Base-by-base conservation (phyloP, 768 basidiomycete species). In the Bullera alba region DNA sequence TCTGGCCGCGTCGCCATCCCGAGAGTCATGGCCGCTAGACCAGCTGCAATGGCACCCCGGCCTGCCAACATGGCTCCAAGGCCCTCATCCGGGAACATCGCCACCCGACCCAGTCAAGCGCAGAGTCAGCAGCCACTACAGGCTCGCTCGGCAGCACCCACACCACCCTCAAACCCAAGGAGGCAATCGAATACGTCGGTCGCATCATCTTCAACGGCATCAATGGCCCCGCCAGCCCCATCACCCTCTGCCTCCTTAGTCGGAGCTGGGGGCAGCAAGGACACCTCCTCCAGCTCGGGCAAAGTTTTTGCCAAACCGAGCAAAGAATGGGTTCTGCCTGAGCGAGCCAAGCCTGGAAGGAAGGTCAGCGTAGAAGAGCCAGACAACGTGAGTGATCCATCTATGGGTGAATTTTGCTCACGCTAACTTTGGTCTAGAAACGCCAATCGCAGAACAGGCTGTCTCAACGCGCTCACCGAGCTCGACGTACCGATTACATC, bases 301-400 rank as follows among this genome's bases (percentile, higher is more conserved):
- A 64, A 60, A 38, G 58, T 72, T 10, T 72, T 70, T 52, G 70
- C 68, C 2, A 67, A 65, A 39, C 67, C 70, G 6, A 66, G 57
- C 26, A 70, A 69, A 27, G 67, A 72, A 50, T 72, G 70, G 70
- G 68, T 72, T 1, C 35, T 72, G n/a, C 70, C 70, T 22, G 65
- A 72, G 42, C 50, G 70, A 5, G 68, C 70, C 1, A 72, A 72
- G 46, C 70, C 70, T 1, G 70, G 70, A 15, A 48, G 70, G 27
- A 72, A 72, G 41, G 60, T 64, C 39, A 52, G 53, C 12, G 52
- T 42, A 15, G 65, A 63, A 34, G 62, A 67, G 42, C 65, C 63
- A 8, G 65, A 67, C 37, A 57, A 60, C 35, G 65, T 67, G 60
- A 58, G 65, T 61, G 28, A 5, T 17, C n/a, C 28, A 22, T 26